A percentile compares a stretch with the other conserved stretches of the same genome.
Evolutionary conservation across 768 basidiomycete genomes (phyloP).

Genomic region (Lentinus tigrinus): DNA sequence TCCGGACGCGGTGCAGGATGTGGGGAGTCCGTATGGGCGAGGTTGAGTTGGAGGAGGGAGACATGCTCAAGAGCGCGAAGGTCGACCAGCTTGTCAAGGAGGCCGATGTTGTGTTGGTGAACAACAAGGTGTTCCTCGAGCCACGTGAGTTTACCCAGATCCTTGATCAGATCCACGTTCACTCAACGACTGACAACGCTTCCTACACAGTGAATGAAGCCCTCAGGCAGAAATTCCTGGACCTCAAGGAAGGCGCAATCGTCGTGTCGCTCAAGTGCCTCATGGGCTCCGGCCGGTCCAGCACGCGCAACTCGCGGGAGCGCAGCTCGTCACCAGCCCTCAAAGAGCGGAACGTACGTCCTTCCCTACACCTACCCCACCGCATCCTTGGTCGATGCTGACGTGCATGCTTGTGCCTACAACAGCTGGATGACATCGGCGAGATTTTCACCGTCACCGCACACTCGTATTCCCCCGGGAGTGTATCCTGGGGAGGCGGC

Average conservation of each 20-base stretch:
- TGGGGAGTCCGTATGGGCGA: constrained; percentile 83
- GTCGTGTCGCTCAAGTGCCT: constrained; percentile 89
- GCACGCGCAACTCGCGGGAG: constrained; percentile 53
- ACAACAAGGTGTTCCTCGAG: constrained; percentile 82
- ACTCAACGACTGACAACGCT: no score
- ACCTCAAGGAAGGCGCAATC: constrained; percentile 89
- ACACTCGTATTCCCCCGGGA: constrained; percentile 63
- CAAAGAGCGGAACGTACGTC: constrained; percentile 16
- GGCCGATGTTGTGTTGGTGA: constrained; percentile 91
- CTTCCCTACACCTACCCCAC: not conserved
- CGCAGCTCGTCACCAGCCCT: constrained; percentile 17
- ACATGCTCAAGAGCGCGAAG: constrained; percentile 72
- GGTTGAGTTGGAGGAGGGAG: constrained; percentile 78
- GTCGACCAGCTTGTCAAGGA: constrained; percentile 68
- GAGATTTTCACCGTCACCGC: constrained; percentile 80
- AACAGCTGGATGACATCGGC: constrained; percentile 72
- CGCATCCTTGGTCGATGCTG: constrained; percentile 21
- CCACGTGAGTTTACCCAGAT: constrained; percentile 50
- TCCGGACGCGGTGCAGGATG: constrained; percentile 77
- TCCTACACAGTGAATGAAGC: constrained; percentile 89
- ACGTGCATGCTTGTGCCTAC: not conserved
- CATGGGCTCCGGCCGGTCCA: constrained; percentile 71
- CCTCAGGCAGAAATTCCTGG: constrained; percentile 85
- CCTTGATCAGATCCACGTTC: no score
- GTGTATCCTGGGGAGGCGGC: constrained; percentile 78